Evolutionary conservation across 2,329 filamentous ascomycete species (phyloP).

Genomic region (Cercospora sesami): DNA sequence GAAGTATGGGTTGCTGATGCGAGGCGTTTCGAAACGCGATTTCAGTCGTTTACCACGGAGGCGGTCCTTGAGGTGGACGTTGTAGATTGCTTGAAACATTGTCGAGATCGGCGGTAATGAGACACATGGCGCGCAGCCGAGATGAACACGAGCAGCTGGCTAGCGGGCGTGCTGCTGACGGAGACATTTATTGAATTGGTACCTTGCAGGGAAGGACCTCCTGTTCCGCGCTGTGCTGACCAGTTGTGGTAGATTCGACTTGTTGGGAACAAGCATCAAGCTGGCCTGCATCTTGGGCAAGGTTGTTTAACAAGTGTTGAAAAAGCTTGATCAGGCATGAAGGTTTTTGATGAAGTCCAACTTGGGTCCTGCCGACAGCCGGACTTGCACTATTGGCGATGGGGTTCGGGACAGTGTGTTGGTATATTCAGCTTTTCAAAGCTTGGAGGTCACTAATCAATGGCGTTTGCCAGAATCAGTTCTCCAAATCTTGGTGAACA

Average conservation of each 20-base stretch:
- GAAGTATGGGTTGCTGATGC: constrained; percentile 3
- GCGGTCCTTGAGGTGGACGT: constrained; percentile 13
- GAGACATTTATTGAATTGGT: neutral
- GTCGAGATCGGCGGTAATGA: neutral
- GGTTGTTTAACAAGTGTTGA: neutral
- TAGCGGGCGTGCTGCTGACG: neutral
- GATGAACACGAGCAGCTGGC: neutral
- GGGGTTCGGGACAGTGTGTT: neutral
- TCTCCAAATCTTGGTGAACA: neutral
- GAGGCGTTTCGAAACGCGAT: neutral
- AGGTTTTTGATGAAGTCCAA: neutral
- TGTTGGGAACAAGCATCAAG: neutral
- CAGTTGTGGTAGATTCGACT: neutral
- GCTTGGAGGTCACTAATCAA: neutral
- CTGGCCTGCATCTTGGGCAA: neutral
- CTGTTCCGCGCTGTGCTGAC: neutral
- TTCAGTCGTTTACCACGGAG: constrained; percentile 4
- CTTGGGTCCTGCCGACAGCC: neutral
- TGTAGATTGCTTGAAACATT: constrained; percentile 15
- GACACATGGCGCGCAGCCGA: neutral
- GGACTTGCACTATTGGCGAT: neutral
- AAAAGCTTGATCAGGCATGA: neutral
- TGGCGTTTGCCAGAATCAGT: neutral
- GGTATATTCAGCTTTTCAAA: neutral
- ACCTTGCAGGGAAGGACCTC: neutral